Conservation (phyloP, 2,329 filamentous ascomycete genomes). For the Aureobasidium leucospermi region DNA sequence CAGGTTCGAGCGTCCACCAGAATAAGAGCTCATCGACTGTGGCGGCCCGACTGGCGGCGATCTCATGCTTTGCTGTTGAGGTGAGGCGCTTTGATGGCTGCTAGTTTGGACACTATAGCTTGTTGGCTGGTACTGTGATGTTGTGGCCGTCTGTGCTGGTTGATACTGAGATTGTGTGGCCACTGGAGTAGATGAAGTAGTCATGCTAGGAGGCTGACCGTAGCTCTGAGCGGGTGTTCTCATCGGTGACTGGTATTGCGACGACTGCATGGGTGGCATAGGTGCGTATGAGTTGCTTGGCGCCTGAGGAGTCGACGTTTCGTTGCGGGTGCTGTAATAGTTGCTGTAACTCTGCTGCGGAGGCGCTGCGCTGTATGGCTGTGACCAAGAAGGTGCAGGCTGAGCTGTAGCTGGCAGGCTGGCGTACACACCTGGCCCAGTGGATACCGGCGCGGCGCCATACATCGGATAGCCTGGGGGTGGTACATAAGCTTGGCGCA, state of each 20-base stretch:
- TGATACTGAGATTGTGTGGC: slow-evolving; percentile 5
- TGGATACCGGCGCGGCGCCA: slow-evolving; percentile 18
- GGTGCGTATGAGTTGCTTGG: slow-evolving; percentile 11
- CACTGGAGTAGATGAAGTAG: slow-evolving; percentile 3
- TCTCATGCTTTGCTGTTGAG: slow-evolving; percentile 9
- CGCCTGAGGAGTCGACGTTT: slow-evolving; percentile 19
- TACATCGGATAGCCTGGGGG: slow-evolving; percentile 26
- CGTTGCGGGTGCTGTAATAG: slow-evolving; percentile 22
- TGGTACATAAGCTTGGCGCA: slow-evolving; percentile 24
- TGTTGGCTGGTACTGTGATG: slow-evolving; percentile 8
- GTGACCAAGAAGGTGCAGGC: slow-evolving; percentile 19
- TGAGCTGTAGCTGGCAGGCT: slow-evolving; percentile 22
- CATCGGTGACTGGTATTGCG: slow-evolving; percentile 9
- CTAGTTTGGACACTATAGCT: slow-evolving; percentile 6
- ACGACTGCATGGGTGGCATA: slow-evolving; percentile 4
- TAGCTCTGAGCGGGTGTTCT: slow-evolving; percentile 9
- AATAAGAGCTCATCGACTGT: neutral
- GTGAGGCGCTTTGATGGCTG: slow-evolving; percentile 6
- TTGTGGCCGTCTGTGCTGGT: neutral
- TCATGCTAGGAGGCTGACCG: slow-evolving; percentile 2
- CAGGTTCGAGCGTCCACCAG: neutral
- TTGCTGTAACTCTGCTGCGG: slow-evolving; percentile 20
- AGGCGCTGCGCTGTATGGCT: slow-evolving; percentile 17
- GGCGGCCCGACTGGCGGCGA: neutral
- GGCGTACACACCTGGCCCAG: slow-evolving; percentile 23